These are phyloP conservation scores for Cordyceps farinosa DNA, from an alignment of 2,329 filamentous ascomycete species.

Conservation along the genomic window DNA sequence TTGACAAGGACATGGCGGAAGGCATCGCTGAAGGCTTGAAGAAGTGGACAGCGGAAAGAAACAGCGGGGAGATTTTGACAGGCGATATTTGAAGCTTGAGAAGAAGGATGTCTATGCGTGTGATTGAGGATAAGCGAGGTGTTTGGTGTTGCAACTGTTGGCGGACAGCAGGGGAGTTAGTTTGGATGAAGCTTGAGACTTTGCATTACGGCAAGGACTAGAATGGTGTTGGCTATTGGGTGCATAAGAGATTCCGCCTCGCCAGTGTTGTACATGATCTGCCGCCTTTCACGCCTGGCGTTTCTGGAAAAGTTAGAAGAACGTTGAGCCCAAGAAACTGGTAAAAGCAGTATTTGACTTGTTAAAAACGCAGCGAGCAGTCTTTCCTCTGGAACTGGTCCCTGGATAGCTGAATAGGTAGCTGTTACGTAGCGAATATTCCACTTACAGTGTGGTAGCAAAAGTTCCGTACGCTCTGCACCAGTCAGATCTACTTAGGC, in stretches of 20 bases:
- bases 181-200: background rate
- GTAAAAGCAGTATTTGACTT: too few species aligned
- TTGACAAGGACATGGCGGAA: conserved; percentile 35
- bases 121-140: background rate
- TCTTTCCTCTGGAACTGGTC: background rate
- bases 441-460: background rate
- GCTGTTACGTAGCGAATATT: conserved; percentile 11
- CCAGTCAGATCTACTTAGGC: too few species aligned
- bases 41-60: conserved; percentile 34
- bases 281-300: too few species aligned
- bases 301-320: too few species aligned
- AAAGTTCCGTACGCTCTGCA: too few species aligned
- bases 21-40: conserved; percentile 36
- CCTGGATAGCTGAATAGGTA: background rate
- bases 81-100: conserved; percentile 9
- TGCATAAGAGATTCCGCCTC: background rate
- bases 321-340: too few species aligned
- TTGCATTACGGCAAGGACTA: too few species aligned
- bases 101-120: background rate
- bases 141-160: background rate
- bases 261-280: background rate
- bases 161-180: background rate
- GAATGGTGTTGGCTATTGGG: too few species aligned
- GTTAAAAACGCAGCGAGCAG: too few species aligned
- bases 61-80: conserved; percentile 29